phyloP scores from a whole-genome alignment of 2,329 filamentous ascomycete species.

The Apiospora sp. region DNA sequence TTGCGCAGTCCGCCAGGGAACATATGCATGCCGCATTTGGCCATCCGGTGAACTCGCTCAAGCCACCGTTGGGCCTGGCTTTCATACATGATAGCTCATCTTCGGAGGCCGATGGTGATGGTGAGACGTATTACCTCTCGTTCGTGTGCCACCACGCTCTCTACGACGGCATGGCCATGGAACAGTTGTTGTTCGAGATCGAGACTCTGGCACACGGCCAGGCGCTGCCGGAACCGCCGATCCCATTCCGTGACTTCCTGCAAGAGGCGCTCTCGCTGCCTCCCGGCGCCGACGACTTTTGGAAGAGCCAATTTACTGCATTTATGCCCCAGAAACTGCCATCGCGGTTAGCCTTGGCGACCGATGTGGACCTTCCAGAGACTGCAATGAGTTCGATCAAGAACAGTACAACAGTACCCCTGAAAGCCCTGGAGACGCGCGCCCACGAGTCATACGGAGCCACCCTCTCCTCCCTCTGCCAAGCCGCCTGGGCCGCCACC shows the following conservation, averaged over 20 bases:
- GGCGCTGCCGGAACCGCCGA: slow-evolving; percentile 54
- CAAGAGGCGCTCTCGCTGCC: slow-evolving; percentile 60
- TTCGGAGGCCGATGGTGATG: slow-evolving; percentile 2
- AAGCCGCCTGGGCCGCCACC: slow-evolving; percentile 76
- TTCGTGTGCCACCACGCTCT: slow-evolving; percentile 78
- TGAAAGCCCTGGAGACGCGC: slow-evolving; percentile 55
- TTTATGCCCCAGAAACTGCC: slow-evolving; percentile 47
- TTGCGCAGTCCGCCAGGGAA: slow-evolving; percentile 35
- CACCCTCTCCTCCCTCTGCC: slow-evolving; percentile 72
- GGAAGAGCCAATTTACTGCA: slow-evolving; percentile 63
- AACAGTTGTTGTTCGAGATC: slow-evolving; percentile 73
- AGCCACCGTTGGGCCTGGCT: slow-evolving; percentile 55
- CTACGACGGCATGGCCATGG: slow-evolving; percentile 85
- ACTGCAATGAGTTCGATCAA: too few relatives aligned
- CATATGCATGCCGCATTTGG: slow-evolving; percentile 50
- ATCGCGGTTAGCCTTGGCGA: neutral
- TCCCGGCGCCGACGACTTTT: slow-evolving; percentile 67
- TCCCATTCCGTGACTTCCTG: slow-evolving; percentile 71
- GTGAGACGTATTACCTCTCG: slow-evolving; percentile 48
- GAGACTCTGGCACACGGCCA: slow-evolving; percentile 62
- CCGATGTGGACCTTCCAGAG: neutral
- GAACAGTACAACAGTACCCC: slow-evolving; percentile 22
- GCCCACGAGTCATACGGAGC: slow-evolving; percentile 59
- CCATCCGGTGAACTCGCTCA: slow-evolving; percentile 51
- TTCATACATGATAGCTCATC: slow-evolving; percentile 44